Base-by-base conservation (phyloP, 202 grass and related monocot genomes). In the Cymbopogon flexuosus region DNA sequence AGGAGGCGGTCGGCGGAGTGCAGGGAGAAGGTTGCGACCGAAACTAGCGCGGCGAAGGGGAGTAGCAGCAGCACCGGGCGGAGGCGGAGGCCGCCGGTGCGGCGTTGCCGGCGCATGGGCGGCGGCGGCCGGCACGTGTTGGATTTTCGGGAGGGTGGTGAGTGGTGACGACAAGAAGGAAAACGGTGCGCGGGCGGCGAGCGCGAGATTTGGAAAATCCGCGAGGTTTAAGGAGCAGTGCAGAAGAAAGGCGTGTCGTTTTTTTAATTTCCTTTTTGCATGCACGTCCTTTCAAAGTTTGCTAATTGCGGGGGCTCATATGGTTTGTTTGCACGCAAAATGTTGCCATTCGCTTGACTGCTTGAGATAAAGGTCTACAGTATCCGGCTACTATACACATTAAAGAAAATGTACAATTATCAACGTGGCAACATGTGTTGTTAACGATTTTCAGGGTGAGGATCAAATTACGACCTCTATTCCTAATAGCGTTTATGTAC, bases 1-100 rank as follows among this genome's bases (percentile, higher is more conserved):
- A 83, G 34, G 72, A 77, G n/a, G 69, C 78, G 70, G 76, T 72
- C 76, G 29, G 76, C 60, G 64, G 81, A 83, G 73, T 90, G 84
- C 37, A 85, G 86, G 57, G 91, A 82, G 78, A 93, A 36, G 45
- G 93, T 83, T 46, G 91, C 77, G 70, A 69, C 65, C 49, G 84
- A 79, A 64, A 94, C 75, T 64, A 97, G 81, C 18, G 80, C 75
- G 13, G 82, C 92, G 14, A 87, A 76, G 16, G 82, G 75, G 14
- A 93, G 57, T 6, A 97, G 76, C 0, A 84, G 73, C 8, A 84
- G 79, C 6, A 86, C 74, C 42, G 86, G 63, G 70, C 84, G 74
- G 36, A 84, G 63, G 70, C 88, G 92, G 46, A 88, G 37, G 65
- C 77, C 45, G 27, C 27, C 56, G 56, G 40, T 69, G 68, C 88